Evolutionary conservation across 208 protist genomes (phyloP).

Genomic region (Leptomonas seymouri): DNA sequence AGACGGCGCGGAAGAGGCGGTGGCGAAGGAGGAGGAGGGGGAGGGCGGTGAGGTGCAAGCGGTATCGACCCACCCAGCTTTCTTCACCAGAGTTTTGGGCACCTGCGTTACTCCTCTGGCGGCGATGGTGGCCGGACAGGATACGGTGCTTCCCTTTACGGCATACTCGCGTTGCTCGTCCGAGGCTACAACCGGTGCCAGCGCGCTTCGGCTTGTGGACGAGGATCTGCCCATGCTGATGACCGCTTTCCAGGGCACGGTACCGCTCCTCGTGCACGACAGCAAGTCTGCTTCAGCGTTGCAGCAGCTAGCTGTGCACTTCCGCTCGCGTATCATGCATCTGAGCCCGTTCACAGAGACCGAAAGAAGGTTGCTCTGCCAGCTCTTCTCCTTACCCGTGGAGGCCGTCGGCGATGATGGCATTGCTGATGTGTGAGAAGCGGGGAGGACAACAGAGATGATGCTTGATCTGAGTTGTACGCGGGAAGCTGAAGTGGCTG

Average conservation of each 20-base stretch:
- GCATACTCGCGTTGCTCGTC: neutral
- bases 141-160: neutral
- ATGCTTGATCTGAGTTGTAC: no score
- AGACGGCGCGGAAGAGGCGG: neutral
- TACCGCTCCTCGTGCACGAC: conserved; percentile 28
- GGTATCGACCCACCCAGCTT: neutral
- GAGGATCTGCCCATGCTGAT: conserved; percentile 29
- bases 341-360: conserved; percentile 11
- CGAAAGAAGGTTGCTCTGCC: conserved; percentile 11
- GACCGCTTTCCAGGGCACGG: conserved; percentile 24
- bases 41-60: neutral
- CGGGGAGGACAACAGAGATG: no score
- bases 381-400: conserved; percentile 15
- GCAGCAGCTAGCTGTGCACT: conserved; percentile 5
- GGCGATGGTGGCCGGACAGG: conserved; percentile 9
- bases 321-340: conserved; percentile 17
- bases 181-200: neutral
- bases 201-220: conserved; percentile 8
- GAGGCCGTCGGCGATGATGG: conserved; percentile 1
- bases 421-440: no score
- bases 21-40: conserved; percentile 4
- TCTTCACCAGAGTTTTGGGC: conserved; percentile 16
- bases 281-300: conserved; percentile 5
- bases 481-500: conserved; percentile 27
- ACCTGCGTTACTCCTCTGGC: conserved; percentile 21